Base-by-base conservation (phyloP, 106 monocot genomes). In the Ottelia alismoides region DNA sequence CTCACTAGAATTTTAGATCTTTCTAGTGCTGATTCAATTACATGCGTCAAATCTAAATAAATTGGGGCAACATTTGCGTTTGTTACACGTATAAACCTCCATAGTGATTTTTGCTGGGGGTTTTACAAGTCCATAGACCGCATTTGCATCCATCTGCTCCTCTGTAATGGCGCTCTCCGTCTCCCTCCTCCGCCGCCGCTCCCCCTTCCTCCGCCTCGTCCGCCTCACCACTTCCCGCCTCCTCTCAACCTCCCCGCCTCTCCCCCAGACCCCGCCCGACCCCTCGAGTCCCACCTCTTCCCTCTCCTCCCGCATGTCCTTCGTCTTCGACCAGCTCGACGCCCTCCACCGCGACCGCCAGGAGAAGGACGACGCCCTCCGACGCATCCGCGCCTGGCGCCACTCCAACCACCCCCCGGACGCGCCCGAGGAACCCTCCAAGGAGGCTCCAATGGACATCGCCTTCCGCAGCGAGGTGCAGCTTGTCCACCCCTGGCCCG, bases 241-340 rank as follows among this genome's bases (percentile, higher is more conserved):
- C n/a, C n/a, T n/a, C n/a, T n/a, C n/a, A n/a, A n/a, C n/a, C n/a
- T n/a, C n/a, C n/a, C n/a, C n/a, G n/a, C n/a, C n/a, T n/a, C n/a
- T n/a, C n/a, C n/a, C n/a, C n/a, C n/a, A n/a, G n/a, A n/a, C n/a
- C n/a, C n/a, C n/a, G n/a, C n/a, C n/a, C n/a, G n/a, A n/a, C n/a
- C n/a, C n/a, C n/a, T n/a, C n/a, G n/a, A 65, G 72, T 19, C 47
- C 74, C 62, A 74, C 57, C 35, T 51, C 75, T n/a, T 63, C 73
- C 11, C 96, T 96, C 58, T 96, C 96, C 27, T 71, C 78, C 54
- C 84, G 85, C 63, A 89, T 98, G 67, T 76, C 89, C 56, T 85
- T 98, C 62, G 79, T 98, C 24, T 96, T 96, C 69, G 84, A 88
- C 47, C 96, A 96, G 57, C 80, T 96, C 59, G 96, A 96, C 56